Percentiles rank a stretch among this genome's conserved stretches.
Conservation (phyloP, 176 grass and related monocot genomes). For the Aegilops umbellulata region DNA sequence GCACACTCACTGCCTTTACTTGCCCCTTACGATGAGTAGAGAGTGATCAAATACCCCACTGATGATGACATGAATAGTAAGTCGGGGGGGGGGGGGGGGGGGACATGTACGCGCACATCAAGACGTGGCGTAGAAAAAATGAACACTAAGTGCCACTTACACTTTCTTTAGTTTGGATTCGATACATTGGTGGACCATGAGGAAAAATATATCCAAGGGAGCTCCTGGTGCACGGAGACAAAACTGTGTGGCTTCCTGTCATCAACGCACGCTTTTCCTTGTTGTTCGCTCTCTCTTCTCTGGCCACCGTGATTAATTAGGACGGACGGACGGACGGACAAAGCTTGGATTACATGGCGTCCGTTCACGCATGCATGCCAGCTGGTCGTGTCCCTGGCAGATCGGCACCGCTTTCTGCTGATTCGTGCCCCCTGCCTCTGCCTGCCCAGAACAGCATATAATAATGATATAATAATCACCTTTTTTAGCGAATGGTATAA, state of each 20-base stretch:
- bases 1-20: not conserved
- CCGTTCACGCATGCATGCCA: not conserved
- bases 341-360: not conserved
- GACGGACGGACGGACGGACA: not conserved
- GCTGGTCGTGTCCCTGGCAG: not conserved
- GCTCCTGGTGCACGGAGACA: not conserved
- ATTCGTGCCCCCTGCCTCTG: too few species aligned
- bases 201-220: not conserved
- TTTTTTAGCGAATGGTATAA: too few species aligned
- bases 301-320: not conserved
- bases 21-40: conserved; percentile 36
- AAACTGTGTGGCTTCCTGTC: conserved; percentile 7
- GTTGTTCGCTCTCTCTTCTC: not conserved
- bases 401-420: not conserved
- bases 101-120: conserved; percentile 11
- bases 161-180: not conserved
- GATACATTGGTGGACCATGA: not conserved
- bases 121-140: not conserved
- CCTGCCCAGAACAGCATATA: too few species aligned
- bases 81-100: conserved; percentile 12
- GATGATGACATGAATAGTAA: not conserved
- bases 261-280: not conserved
- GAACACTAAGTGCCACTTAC: not conserved
- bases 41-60: not conserved
- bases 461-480: too few species aligned